phyloP scores from a whole-genome alignment of 345 rosid genomes.

The Barbarea vulgaris region DNA sequence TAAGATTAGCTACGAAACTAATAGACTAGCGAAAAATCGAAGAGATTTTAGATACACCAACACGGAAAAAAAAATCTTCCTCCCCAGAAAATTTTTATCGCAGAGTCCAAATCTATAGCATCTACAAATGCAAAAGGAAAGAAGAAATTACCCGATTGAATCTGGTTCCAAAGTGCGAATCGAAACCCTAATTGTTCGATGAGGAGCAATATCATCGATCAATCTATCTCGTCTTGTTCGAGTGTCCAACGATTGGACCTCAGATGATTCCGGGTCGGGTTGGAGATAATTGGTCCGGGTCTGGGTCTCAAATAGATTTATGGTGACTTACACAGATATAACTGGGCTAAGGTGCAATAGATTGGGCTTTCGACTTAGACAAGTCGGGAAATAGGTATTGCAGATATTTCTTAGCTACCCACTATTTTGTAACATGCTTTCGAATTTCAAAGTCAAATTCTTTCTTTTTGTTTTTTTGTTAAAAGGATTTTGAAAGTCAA shows the following conservation, averaged over 20 bases:
- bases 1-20: not conserved
- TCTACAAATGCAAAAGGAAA: not conserved
- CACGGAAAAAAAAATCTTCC: not conserved
- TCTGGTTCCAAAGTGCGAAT: slow-evolving; percentile 6
- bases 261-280: slow-evolving; percentile 41
- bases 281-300: not conserved
- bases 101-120: not conserved
- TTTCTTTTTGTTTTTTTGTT: no score
- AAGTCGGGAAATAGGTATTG: not conserved
- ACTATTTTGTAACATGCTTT: not conserved
- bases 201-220: slow-evolving; percentile 20
- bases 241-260: slow-evolving; percentile 31
- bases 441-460: not conserved
- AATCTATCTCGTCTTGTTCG: not conserved
- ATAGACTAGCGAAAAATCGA: not conserved
- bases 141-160: slow-evolving; percentile 29
- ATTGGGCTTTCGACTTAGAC: not conserved
- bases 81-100: not conserved
- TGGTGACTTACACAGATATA: not conserved
- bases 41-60: not conserved
- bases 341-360: not conserved
- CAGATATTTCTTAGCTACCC: not conserved
- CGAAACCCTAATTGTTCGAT: slow-evolving; percentile 38
- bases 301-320: not conserved
- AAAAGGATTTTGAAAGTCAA: not conserved